A percentile compares a stretch with the other conserved stretches of the same genome.
phyloP scores from a whole-genome alignment of 1,284 basidiomycete species.

The Fistulinella staudtii region DNA sequence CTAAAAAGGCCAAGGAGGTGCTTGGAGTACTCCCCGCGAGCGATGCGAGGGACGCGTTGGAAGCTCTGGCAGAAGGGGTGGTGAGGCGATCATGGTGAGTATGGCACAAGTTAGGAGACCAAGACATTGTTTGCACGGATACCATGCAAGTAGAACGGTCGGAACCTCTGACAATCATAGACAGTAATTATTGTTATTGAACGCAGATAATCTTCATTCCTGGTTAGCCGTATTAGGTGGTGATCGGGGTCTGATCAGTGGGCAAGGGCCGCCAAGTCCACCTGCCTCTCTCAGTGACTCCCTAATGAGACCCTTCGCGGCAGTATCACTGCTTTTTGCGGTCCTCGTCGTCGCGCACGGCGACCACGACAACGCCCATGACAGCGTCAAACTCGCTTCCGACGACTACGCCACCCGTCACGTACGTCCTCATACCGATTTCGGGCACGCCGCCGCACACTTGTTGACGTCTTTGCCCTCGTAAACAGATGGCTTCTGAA shows the following conservation, averaged over 20 bases:
- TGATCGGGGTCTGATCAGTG: constrained; percentile 12
- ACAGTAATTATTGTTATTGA: background rate
- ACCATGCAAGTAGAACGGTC: constrained; percentile 4
- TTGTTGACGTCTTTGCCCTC: too few relatives aligned
- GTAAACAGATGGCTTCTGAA: constrained; percentile 74
- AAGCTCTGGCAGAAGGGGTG: constrained; percentile 59
- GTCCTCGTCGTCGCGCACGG: constrained; percentile 30
- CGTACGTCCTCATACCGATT: constrained; percentile 38
- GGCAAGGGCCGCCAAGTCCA: too few relatives aligned
- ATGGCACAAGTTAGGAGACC: background rate
- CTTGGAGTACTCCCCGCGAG: constrained; percentile 77
- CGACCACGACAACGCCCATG: constrained; percentile 27
- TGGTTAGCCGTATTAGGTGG: background rate
- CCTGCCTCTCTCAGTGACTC: too few relatives aligned
- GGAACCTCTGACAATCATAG: background rate
- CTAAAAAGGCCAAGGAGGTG: constrained; percentile 71
- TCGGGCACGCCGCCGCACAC: background rate
- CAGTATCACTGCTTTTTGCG: constrained; percentile 22
- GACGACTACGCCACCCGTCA: constrained; percentile 48
- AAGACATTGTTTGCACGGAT: constrained; percentile 4
- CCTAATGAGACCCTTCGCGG: constrained; percentile 21
- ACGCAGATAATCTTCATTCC: constrained; percentile 3
- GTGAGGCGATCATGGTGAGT: constrained; percentile 37
- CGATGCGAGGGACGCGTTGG: constrained; percentile 73
- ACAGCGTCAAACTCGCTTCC: constrained; percentile 20